Percentiles rank a stretch among this genome's conserved stretches.
phyloP scores from a whole-genome alignment of 192 early-diverging fungal species.

The Endogone sp. region DNA sequence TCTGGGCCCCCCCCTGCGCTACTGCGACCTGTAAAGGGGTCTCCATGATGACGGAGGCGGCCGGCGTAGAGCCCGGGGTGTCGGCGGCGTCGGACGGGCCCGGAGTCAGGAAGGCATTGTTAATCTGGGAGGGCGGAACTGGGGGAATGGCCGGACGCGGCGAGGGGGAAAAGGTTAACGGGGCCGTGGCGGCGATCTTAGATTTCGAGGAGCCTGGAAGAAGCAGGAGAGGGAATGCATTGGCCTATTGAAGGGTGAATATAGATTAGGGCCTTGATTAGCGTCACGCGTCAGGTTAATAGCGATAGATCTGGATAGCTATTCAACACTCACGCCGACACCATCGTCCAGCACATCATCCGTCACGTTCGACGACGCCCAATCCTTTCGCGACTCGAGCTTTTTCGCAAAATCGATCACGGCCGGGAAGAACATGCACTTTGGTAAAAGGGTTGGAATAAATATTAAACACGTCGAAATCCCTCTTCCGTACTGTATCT shows the following conservation, averaged over 20 bases:
- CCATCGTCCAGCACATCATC: constrained; percentile 2
- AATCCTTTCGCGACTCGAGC: background rate
- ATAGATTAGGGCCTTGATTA: no score
- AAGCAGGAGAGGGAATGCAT: background rate
- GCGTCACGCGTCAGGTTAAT: no score
- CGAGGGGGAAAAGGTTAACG: background rate
- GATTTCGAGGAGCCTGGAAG: background rate
- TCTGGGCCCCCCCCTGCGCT: background rate
- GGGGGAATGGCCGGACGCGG: background rate
- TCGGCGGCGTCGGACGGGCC: background rate
- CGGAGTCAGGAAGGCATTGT: background rate
- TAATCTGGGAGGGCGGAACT: background rate
- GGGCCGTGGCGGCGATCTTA: background rate
- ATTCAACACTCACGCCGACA: background rate
- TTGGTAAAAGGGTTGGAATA: background rate
- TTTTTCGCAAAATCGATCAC: constrained; percentile 29
- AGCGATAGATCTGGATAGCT: no score
- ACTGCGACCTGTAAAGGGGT: background rate
- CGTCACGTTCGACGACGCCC: background rate
- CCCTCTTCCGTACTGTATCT: background rate
- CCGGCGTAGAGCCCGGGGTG: constrained; percentile 11
- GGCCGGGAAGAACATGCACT: constrained; percentile 41
- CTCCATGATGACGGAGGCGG: background rate
- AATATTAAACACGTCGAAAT: background rate
- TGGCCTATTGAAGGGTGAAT: background rate